These are phyloP conservation scores for Lactifluus piperatus DNA, from an alignment of 768 basidiomycete species.

Conservation along the genomic window DNA sequence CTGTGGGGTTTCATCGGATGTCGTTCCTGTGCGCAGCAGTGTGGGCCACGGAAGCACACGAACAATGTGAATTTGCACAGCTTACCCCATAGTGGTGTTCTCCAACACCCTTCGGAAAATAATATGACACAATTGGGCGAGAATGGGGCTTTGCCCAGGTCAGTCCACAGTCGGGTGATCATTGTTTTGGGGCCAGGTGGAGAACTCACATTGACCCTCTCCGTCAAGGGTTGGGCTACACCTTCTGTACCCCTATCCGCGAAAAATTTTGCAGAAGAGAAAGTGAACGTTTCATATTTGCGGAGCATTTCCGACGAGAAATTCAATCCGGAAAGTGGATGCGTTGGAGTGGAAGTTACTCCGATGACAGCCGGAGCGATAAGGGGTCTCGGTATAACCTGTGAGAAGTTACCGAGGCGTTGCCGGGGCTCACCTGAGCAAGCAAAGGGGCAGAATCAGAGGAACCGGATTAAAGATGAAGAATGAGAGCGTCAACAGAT, in stretches of 20 bases:
- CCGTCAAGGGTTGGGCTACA: slow-evolving; percentile 70
- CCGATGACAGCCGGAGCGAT: background rate
- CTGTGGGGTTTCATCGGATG: slow-evolving; percentile 99
- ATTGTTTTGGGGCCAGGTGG: background rate
- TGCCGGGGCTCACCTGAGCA: background rate
- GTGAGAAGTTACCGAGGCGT: background rate
- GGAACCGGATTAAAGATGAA: background rate
- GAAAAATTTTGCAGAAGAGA: slow-evolving; percentile 69
- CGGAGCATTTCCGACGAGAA: slow-evolving; percentile 18
- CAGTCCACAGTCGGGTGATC: background rate
- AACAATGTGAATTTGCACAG: background rate
- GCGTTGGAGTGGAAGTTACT: background rate
- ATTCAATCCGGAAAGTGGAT: background rate
- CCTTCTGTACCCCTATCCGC: slow-evolving; percentile 65
- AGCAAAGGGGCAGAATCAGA: background rate
- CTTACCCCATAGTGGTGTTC: slow-evolving; percentile 94
- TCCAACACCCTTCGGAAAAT: slow-evolving; percentile 89
- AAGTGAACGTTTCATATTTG: slow-evolving; percentile 35
- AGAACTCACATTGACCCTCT: slow-evolving; percentile 64
- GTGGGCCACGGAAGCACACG: slow-evolving; percentile 1
- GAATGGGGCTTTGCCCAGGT: slow-evolving; percentile 52
- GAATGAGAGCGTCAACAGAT: background rate
- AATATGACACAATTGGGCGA: slow-evolving; percentile 89
- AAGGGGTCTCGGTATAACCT: background rate
- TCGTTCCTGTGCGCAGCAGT: slow-evolving; percentile 54